Percentiles rank a stretch among this genome's conserved stretches.
These are phyloP conservation scores for Penicillium frequentans DNA, from an alignment of 2,329 filamentous ascomycete genomes.

Conservation along the genomic window DNA sequence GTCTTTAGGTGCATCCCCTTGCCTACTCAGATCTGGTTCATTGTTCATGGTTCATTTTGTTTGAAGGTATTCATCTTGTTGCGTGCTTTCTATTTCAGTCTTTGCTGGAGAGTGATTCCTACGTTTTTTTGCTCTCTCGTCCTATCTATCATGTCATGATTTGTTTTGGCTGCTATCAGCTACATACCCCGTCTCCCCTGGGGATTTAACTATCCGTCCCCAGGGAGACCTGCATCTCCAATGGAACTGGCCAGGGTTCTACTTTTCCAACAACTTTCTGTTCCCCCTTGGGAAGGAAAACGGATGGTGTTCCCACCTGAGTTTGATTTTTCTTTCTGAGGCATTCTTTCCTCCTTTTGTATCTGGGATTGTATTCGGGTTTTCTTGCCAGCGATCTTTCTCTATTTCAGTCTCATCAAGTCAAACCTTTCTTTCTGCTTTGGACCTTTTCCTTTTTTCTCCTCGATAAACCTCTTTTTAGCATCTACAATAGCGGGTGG, in stretches of 20 bases:
- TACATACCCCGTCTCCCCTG: constrained; percentile 17
- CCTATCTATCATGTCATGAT: constrained; percentile 1
- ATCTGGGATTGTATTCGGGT: constrained; percentile 5
- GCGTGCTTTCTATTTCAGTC: neutral
- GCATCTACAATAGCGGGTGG: neutral
- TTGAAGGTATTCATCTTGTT: neutral
- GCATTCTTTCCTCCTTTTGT: neutral
- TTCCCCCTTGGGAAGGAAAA: neutral
- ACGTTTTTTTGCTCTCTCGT: neutral
- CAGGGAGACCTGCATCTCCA: constrained; percentile 14
- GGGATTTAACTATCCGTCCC: neutral
- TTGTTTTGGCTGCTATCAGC: constrained; percentile 10
- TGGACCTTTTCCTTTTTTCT: neutral
- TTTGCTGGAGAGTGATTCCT: neutral
- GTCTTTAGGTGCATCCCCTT: constrained; percentile 25
- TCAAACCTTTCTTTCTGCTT: neutral
- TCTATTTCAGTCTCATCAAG: neutral
- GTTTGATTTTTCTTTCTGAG: neutral
- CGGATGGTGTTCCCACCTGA: neutral
- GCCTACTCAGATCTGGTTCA: constrained; percentile 1
- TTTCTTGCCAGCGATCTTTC: neutral
- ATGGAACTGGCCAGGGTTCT: neutral
- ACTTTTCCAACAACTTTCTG: neutral
- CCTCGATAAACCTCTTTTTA: neutral
- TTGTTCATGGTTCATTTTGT: constrained; percentile 1